These are phyloP conservation scores for Corinectria fuckeliana DNA, from an alignment of 2,329 filamentous ascomycete species.

Conservation along the genomic window DNA sequence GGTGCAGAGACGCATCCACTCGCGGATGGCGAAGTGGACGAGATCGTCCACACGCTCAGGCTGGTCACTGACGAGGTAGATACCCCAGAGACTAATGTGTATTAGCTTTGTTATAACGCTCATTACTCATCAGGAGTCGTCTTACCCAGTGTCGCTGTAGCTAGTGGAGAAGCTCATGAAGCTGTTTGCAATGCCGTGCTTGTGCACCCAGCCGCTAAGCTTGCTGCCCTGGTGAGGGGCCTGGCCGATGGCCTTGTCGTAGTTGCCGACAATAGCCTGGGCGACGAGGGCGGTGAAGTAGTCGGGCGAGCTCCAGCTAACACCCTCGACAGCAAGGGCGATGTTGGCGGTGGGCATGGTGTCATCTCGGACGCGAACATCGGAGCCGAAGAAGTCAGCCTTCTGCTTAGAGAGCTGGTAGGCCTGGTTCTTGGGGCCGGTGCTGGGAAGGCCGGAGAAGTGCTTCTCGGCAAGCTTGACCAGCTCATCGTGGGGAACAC, in stretches of 20 bases:
- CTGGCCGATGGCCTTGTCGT: slow-evolving; percentile 98
- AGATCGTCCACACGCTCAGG: slow-evolving; percentile 89
- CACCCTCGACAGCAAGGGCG: slow-evolving; percentile 97
- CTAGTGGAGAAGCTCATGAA: slow-evolving; percentile 99
- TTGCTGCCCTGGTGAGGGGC: slow-evolving; percentile 98
- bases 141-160: slow-evolving; percentile 98
- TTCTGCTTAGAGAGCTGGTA: slow-evolving; percentile 81
- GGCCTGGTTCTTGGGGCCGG: slow-evolving; percentile 76
- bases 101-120: slow-evolving; percentile 33
- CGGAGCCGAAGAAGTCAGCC: slow-evolving; percentile 95
- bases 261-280: slow-evolving; percentile 99
- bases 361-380: slow-evolving; percentile 94
- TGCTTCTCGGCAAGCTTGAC: slow-evolving; percentile 97
- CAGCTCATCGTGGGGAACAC: slow-evolving; percentile 90
- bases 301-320: slow-evolving; percentile 98
- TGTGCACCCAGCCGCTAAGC: slow-evolving; percentile 92
- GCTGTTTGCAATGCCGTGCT: slow-evolving; percentile 96
- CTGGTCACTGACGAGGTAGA: slow-evolving; percentile 96
- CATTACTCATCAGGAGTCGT: slow-evolving; percentile 18
- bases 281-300: slow-evolving; percentile 98
- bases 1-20: slow-evolving; percentile 95
- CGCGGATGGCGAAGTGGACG: slow-evolving; percentile 96
- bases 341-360: slow-evolving; percentile 97
- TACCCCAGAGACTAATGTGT: slow-evolving; percentile 87
- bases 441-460: slow-evolving; percentile 80